phyloP scores from a whole-genome alignment of 805 yeast species.

The Blastobotrys robertii region DNA sequence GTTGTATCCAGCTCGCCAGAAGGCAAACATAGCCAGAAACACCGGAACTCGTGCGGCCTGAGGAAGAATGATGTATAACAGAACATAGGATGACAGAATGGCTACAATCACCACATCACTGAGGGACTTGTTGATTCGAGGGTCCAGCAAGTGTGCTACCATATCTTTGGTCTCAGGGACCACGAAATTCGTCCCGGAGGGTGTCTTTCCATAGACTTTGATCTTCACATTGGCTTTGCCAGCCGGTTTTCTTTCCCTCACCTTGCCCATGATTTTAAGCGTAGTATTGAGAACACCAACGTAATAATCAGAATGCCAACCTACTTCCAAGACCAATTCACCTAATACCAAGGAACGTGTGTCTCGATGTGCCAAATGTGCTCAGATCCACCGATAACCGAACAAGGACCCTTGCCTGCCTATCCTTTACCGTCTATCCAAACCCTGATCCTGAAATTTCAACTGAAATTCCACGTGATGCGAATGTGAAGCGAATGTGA shows the following conservation, averaged over 20 bases:
- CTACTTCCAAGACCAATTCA: too few relatives aligned
- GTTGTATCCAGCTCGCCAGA: constrained; percentile 72
- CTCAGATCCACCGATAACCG: too few relatives aligned
- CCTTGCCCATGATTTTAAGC: too few relatives aligned
- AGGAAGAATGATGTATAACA: constrained; percentile 23
- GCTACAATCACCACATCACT: constrained; percentile 53
- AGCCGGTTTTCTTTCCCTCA: neutral
- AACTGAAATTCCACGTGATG: too few relatives aligned
- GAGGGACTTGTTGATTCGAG: constrained; percentile 56
- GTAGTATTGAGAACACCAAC: too few relatives aligned
- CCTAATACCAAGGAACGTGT: too few relatives aligned
- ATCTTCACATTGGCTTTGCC: neutral
- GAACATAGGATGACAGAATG: constrained; percentile 30
- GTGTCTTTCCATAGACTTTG: constrained; percentile 19
- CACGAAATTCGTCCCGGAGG: constrained; percentile 25
- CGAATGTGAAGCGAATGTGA: too few relatives aligned
- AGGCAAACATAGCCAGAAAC: constrained; percentile 48
- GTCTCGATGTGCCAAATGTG: too few relatives aligned
- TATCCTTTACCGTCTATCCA: too few relatives aligned
- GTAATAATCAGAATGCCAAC: too few relatives aligned
- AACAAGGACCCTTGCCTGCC: too few relatives aligned
- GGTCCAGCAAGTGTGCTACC: constrained; percentile 75
- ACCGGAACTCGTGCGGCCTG: constrained; percentile 22
- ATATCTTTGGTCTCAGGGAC: constrained; percentile 69
- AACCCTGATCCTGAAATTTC: too few relatives aligned